Base-by-base conservation (phyloP, 2,329 filamentous ascomycete genomes). In the Ascochyta koolunga region DNA sequence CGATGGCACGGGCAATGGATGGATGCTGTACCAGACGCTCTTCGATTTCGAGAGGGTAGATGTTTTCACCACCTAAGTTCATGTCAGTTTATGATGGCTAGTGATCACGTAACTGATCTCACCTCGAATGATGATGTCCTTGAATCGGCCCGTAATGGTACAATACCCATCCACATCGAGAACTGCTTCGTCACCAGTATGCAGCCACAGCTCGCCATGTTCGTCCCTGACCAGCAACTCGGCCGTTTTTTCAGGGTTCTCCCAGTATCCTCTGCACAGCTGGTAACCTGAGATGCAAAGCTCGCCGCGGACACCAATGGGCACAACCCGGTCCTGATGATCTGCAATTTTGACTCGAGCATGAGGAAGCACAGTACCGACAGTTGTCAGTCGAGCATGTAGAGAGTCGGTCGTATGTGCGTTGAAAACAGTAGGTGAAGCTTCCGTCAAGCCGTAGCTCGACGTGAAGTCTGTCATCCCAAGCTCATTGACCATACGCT, bases 281-380 rank as follows among this genome's bases (percentile, higher is more conserved):
- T 91, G 88, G 71, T 92, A 93, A 0, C 90, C 90, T 0, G 87
- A 83, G 37, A 92, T 89, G 70, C 89, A 91, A 19, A 93, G 82
- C 77, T 93, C 90, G 16, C 90, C 90, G 8, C 84, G 79, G 29
- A 80, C 76, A 19, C 90, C 90, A 13, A 90, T 74, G 0, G 88
- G 88, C 9, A 93, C 82, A 36, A 87, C 80, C 25, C 82, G 79
- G 16, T 88, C 87, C 15, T 86, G 79, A 25, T 82, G 79, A 66
- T 91, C 86, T 21, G 93, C 85, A 59, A 93, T 89, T 77, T 95
- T 96, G 44, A 90, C 89, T 33, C 83, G 82, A 16, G 75, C 76
- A 66, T 93, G 89, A 3, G 90, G 90, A 78, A 93, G 85, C 39
- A 93, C 77, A 15, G 86, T 89, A 2, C 90, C 90, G 0, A 93